Base-by-base conservation (phyloP, 2,329 filamentous ascomycete genomes). In the Diaporthe australafricana region DNA sequence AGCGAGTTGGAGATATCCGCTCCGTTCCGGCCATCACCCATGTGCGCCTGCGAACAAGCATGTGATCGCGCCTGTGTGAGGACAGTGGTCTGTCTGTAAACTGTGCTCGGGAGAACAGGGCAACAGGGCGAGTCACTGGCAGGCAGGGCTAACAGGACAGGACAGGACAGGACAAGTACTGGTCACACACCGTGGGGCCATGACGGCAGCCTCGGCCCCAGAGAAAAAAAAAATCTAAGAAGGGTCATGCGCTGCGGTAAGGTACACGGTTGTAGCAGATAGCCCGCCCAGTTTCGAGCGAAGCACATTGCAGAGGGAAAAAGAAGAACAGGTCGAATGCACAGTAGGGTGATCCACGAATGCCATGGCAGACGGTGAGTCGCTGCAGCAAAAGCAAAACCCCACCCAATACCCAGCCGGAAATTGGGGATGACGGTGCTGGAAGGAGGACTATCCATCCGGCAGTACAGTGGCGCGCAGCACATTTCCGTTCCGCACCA, bases 181-280 rank as follows among this genome's bases (percentile, higher is more conserved):
- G 27, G 60, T 35, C 42, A 48, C 27, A 47, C 60, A 48, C 17
- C 60, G 60, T 50, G 60, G 60, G 60, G 60, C 60, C 32, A 38
- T 48, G 45, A 50, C 45, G 60, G 60, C 45, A 65, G n/a, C 60
- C 60, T 65, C 45, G 60, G 60, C n/a, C 60, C 60, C 45, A 50
- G 25, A 45, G 17, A 30, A 35, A 35, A 50, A 38, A 48, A 48
- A 38, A 65, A 38, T 12, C 27, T 63, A 22, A 27, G 32, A 50
- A 65, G 14, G 45, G 60, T 65, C 57, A 63, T 63, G 57, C 57
- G 57, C 25, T 16, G 27, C 27, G 45, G 42, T 47, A 14, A 32
- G 38, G 38, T 45, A 45, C 38, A 27, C 56, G 40, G 40, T 48
- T 38, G 20, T 48, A 63, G 40, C 8, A 32, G 22, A 45, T 32